Percentiles rank a stretch among this genome's conserved stretches.
phyloP scores from a whole-genome alignment of 2,329 filamentous ascomycete species.

The Fusarium albosuccineum region DNA sequence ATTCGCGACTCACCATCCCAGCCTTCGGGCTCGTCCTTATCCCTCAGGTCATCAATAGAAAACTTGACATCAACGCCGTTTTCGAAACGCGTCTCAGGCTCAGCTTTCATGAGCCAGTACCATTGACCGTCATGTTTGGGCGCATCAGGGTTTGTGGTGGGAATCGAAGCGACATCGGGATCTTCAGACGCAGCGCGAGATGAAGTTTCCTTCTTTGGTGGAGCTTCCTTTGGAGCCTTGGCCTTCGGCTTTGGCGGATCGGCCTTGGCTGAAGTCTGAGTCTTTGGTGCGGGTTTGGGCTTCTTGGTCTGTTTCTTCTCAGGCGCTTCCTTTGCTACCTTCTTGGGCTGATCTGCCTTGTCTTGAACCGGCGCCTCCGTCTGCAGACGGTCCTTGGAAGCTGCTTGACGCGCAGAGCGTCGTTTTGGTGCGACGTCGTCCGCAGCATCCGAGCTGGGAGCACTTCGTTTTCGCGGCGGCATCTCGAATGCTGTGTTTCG shows the following conservation, averaged over 20 bases:
- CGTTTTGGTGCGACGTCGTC: slow-evolving; percentile 23
- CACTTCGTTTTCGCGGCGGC: slow-evolving; percentile 37
- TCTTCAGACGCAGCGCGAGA: slow-evolving; percentile 43
- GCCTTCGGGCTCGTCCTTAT: slow-evolving; percentile 80
- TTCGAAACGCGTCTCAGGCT: slow-evolving; percentile 88
- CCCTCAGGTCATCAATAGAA: slow-evolving; percentile 89
- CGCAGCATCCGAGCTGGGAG: neutral
- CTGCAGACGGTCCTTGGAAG: slow-evolving; percentile 1
- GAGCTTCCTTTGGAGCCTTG: neutral
- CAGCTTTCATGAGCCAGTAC: slow-evolving; percentile 89
- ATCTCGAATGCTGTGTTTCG: slow-evolving; percentile 17
- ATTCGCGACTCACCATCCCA: slow-evolving; percentile 80
- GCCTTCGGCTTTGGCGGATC: neutral
- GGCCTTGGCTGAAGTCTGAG: neutral
- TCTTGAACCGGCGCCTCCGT: neutral
- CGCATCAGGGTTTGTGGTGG: slow-evolving; percentile 54
- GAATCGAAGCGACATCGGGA: slow-evolving; percentile 51
- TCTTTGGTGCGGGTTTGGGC: neutral
- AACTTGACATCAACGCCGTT: slow-evolving; percentile 92
- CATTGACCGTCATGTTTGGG: slow-evolving; percentile 57
- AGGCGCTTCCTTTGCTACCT: slow-evolving; percentile 4
- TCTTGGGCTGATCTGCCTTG: neutral
- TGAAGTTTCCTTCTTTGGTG: neutral
- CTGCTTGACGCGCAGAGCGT: slow-evolving; percentile 35
- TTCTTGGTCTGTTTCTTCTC: slow-evolving; percentile 15